Percentiles rank a stretch among this genome's conserved stretches.
Conservation (phyloP, 2,329 filamentous ascomycete species). For the Fusarium sambucinum region DNA sequence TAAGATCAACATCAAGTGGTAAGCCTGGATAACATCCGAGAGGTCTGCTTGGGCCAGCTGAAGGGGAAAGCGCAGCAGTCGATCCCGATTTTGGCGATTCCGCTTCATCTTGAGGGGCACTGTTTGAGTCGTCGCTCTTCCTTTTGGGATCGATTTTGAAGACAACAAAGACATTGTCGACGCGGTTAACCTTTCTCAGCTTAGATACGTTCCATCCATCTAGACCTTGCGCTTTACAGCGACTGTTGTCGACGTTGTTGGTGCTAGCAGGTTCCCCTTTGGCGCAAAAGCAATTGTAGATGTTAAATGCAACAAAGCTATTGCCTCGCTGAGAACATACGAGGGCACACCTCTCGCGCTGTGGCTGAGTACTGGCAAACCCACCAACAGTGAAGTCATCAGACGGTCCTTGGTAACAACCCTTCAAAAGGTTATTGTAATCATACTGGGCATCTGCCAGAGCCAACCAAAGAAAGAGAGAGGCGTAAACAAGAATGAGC, state of each 20-base stretch:
- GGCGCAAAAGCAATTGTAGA: not conserved
- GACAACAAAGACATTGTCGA: not conserved
- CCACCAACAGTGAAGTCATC: not conserved
- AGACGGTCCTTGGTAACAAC: not conserved
- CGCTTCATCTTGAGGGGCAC: not conserved
- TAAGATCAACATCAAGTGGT: not conserved
- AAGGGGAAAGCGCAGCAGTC: not conserved
- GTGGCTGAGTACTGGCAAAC: not conserved
- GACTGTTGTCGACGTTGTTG: not conserved
- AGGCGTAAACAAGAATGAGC: not conserved
- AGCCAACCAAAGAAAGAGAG: conserved; percentile 19
- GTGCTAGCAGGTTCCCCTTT: not conserved
- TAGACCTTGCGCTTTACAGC: not conserved
- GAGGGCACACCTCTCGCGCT: not conserved
- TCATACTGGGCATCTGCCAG: conserved; percentile 13
- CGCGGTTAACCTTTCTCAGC: not conserved
- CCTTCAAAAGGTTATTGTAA: not conserved
- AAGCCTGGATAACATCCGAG: not conserved
- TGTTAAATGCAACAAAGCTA: not conserved
- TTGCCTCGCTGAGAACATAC: not conserved
- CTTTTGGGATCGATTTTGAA: not conserved
- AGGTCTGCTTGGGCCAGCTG: not conserved
- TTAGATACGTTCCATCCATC: not conserved
- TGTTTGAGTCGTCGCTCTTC: not conserved
- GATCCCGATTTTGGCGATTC: not conserved